Conservation (phyloP, 495 filamentous ascomycete species). For the Penicillium antarcticum region DNA sequence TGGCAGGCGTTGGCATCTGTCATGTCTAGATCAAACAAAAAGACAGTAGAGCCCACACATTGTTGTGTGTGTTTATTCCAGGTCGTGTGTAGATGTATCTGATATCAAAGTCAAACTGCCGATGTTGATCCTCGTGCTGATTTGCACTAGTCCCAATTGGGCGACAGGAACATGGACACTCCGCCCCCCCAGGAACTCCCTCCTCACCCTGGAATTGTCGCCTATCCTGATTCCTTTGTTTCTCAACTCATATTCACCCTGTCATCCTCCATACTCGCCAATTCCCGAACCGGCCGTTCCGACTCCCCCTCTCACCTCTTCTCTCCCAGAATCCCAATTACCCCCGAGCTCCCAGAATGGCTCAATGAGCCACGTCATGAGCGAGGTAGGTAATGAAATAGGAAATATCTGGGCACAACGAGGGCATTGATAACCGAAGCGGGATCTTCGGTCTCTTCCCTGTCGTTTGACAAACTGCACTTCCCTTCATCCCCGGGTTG, state of each 20-base stretch:
- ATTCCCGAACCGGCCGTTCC: slow-evolving; percentile 1
- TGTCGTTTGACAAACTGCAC: neutral
- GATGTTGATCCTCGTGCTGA: slow-evolving; percentile 1
- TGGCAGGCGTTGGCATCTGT: no score
- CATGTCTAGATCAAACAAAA: no score
- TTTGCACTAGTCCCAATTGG: slow-evolving; percentile 20
- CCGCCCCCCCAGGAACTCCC: slow-evolving; percentile 9
- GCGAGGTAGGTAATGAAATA: slow-evolving; percentile 24
- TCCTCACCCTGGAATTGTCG: slow-evolving; percentile 3
- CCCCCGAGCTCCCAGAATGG: slow-evolving; percentile 28
- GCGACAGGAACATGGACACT: slow-evolving; percentile 6
- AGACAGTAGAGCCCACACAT: no score
- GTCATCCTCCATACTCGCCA: neutral
- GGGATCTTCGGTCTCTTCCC: slow-evolving; percentile 15
- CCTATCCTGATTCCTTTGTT: slow-evolving; percentile 4
- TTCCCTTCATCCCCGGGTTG: neutral
- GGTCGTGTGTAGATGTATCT: no score
- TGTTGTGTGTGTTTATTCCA: no score
- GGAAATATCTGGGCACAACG: slow-evolving; percentile 18
- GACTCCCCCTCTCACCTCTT: slow-evolving; percentile 1
- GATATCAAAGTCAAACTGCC: no score
- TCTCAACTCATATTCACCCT: neutral
- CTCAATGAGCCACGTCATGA: slow-evolving; percentile 32
- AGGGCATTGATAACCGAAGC: slow-evolving; percentile 24
- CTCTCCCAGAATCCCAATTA: slow-evolving; percentile 7